Evolutionary conservation across 805 yeast genomes (phyloP), one percentile per base, ranked within the genome.

Genomic region (Starmerella tilneyi): DNA sequence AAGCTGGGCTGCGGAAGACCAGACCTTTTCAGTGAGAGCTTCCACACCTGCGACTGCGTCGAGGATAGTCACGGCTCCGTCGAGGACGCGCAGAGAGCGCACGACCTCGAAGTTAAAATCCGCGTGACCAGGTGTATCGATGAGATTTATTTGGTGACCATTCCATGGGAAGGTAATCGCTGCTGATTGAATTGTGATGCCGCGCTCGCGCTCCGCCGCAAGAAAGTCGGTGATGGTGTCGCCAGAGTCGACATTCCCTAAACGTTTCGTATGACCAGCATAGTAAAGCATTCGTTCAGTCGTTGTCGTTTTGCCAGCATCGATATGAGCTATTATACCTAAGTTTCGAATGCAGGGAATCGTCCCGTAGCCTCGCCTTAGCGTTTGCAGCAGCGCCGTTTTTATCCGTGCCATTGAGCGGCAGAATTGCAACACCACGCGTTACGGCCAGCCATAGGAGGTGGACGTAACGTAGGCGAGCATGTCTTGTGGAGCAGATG

Each of bases 41-140:
- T 92, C 98, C 1, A 92, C 98, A 11, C 98, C 98, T 2, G 96
- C 96, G 8, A 89, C 97, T 1, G 84, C 94, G 65, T 92, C 98
- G 43, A 92, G 64, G 9, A 92, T 83, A 0, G 94, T 81, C 7
- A 92, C 94, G 1, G 89, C 94, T 3, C 97, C 96, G 65, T 92
- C 98, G 9, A 92, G 66, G 1, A 92, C 96, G 50, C 96, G 72
- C 46, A 92, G 70, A 0, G 97, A 80, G 45, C 96, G 67, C 2
- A 77, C 83, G 4, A 92, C 98, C 63, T 92, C 98, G 61, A 88
- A 92, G 0, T 94, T 83, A 62, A 92, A 92, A 64, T 92, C 98
- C 0, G 95, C 96, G 63, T 92, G 98, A 0, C 98, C 98, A 0
- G 98, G 98, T 0, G 98, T 92, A 61, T 92, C 98, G 20, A 92